Conservation (phyloP, 2,329 filamentous ascomycete genomes). For the Seiridium unicorne region DNA sequence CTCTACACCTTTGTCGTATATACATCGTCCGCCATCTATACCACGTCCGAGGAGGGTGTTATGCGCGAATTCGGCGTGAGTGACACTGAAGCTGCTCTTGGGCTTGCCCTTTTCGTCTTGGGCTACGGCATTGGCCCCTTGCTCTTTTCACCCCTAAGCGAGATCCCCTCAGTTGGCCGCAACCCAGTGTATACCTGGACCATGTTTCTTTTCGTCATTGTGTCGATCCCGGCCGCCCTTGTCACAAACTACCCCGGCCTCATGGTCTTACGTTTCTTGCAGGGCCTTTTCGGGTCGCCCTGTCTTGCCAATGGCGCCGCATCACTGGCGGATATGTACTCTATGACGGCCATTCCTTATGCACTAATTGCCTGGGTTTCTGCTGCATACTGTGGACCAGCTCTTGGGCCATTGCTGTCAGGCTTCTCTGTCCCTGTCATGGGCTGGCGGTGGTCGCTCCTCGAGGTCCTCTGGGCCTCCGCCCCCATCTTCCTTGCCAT, state of each 20-base stretch:
- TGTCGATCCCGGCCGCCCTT: conserved; percentile 63
- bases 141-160: conserved; percentile 63
- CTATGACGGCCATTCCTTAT: conserved; percentile 54
- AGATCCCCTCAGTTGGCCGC: conserved; percentile 65
- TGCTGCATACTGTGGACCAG: conserved; percentile 48
- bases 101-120: conserved; percentile 61
- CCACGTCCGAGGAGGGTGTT: conserved; percentile 42
- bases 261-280: conserved; percentile 62
- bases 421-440: conserved; percentile 58
- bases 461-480: conserved; percentile 62
- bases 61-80: conserved; percentile 52
- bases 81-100: conserved; percentile 50
- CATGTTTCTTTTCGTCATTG: conserved; percentile 66
- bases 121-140: conserved; percentile 64
- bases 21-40: conserved; percentile 52
- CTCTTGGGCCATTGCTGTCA: conserved; percentile 59
- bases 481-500: conserved; percentile 59
- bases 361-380: conserved; percentile 59
- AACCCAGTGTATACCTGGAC: conserved; percentile 68
- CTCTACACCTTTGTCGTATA: conserved; percentile 61
- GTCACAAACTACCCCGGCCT: conserved; percentile 63
- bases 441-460: conserved; percentile 64
- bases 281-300: conserved; percentile 65
- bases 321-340: conserved; percentile 53
- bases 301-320: conserved; percentile 60